Evolutionary conservation across 805 yeast species (phyloP).

Genomic region (Kuraishia piskuri): DNA sequence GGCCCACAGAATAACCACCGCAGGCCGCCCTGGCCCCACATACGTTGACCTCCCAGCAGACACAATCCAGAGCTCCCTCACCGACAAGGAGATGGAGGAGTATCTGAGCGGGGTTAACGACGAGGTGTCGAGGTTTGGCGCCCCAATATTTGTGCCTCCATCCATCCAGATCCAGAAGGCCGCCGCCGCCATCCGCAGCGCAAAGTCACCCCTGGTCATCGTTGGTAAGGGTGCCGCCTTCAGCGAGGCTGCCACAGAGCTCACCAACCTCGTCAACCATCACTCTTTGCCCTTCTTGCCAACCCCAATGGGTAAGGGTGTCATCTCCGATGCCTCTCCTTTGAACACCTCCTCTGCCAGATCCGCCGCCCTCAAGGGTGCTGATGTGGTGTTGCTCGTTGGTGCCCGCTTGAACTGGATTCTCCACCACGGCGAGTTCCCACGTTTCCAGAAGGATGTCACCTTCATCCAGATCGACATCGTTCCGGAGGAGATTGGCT

Average conservation of each 20-base stretch:
- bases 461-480: constrained; percentile 51
- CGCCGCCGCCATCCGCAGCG: constrained; percentile 21
- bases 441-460: constrained; percentile 37
- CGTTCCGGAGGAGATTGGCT: constrained; percentile 37
- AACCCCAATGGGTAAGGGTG: constrained; percentile 77
- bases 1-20: constrained; percentile 34
- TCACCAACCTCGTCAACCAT: constrained; percentile 29
- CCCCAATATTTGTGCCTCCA: constrained; percentile 29
- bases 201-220: constrained; percentile 43
- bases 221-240: constrained; percentile 63
- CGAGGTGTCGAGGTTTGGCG: constrained; percentile 17
- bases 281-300: constrained; percentile 53
- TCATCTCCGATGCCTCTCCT: constrained; percentile 38
- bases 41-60: constrained; percentile 63
- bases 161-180: constrained; percentile 25
- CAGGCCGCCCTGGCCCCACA: constrained; percentile 52
- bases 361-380: constrained; percentile 43
- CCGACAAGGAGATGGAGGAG: constrained; percentile 4
- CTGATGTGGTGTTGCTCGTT: constrained; percentile 51
- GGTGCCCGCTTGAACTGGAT: constrained; percentile 75
- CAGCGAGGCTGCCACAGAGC: constrained; percentile 26
- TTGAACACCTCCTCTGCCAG: constrained; percentile 56
- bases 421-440: constrained; percentile 54
- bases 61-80: constrained; percentile 31
- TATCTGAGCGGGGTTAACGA: constrained; percentile 3